phyloP scores from a whole-genome alignment of 352 stramenopile species.

The Pythium apleroticum region DNA sequence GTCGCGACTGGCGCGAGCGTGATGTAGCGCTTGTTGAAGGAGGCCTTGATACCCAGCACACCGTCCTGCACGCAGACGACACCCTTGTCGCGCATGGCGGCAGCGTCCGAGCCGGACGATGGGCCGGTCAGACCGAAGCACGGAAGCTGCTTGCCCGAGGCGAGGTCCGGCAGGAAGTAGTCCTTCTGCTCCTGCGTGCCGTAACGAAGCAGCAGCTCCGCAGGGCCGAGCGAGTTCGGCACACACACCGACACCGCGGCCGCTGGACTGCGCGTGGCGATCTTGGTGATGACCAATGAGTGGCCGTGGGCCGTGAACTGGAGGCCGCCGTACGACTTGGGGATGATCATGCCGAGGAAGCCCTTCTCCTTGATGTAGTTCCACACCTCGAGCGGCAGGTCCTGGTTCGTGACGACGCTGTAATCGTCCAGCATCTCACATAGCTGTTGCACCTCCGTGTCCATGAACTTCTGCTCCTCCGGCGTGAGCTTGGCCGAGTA shows the following conservation, averaged over 20 bases:
- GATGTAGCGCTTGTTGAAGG: constrained; percentile 99
- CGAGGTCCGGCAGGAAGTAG: constrained; percentile 93
- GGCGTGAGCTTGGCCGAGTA: constrained; percentile 92
- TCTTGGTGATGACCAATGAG: constrained; percentile 92
- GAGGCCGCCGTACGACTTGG: constrained; percentile 93
- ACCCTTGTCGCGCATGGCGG: constrained; percentile 93
- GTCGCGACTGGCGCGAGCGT: constrained; percentile 96
- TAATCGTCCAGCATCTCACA: constrained; percentile 97
- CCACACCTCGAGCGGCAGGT: constrained; percentile 92
- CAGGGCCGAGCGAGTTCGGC: constrained; percentile 96
- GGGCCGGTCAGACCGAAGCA: constrained; percentile 97
- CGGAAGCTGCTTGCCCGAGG: constrained; percentile 94
- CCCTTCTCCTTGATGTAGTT: constrained; percentile 96
- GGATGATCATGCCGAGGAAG: constrained; percentile 99
- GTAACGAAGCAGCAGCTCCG: constrained; percentile 95
- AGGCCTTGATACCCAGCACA: constrained; percentile 94
- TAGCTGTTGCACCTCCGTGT: constrained; percentile 95
- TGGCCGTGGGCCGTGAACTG: constrained; percentile 91
- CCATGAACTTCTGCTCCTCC: constrained; percentile 95
- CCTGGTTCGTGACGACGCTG: constrained; percentile 88
- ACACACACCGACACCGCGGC: constrained; percentile 95
- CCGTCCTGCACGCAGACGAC: constrained; percentile 93
- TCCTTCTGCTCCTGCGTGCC: constrained; percentile 96
- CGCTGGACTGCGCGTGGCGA: constrained; percentile 90
- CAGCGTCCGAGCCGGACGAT: constrained; percentile 94